These are phyloP conservation scores for Diaporthe sp. DNA, from an alignment of 2,329 filamentous ascomycete species.

Conservation along the genomic window DNA sequence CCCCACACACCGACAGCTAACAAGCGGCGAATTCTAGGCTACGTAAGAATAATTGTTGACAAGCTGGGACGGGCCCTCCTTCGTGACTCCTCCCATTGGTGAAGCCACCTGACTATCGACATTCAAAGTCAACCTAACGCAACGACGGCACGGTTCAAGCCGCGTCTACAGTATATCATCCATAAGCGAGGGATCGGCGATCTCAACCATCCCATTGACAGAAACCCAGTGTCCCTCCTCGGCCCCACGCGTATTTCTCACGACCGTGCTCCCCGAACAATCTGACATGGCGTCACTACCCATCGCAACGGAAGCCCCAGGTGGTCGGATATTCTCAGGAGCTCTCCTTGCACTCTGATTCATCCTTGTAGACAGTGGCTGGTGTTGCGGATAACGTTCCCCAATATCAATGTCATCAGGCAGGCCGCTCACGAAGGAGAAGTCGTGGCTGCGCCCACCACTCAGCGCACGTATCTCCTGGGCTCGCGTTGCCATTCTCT, in stretches of 20 bases:
- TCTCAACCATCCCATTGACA: constrained; percentile 20
- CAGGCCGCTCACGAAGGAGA: constrained; percentile 37
- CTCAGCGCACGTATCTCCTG: constrained; percentile 9
- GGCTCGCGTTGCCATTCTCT: constrained; percentile 20
- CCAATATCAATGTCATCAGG: constrained; percentile 33
- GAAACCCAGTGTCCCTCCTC: constrained; percentile 22
- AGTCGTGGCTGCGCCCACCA: not conserved
- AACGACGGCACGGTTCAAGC: not conserved
- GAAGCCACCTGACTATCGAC: too few species aligned
- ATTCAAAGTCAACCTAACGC: not conserved
- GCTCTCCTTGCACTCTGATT: constrained; percentile 36
- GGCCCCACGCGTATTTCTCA: constrained; percentile 20
- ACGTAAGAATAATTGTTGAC: constrained; percentile 39
- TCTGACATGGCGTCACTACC: constrained; percentile 37
- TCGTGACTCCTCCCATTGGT: not conserved
- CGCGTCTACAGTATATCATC: constrained; percentile 22
- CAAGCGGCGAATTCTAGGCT: constrained; percentile 10
- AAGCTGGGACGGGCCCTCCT: not conserved
- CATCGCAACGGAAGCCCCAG: not conserved
- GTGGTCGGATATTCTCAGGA: not conserved
- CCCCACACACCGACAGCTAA: not conserved
- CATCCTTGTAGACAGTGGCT: constrained; percentile 34
- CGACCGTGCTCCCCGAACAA: constrained; percentile 39
- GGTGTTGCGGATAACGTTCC: constrained; percentile 5
- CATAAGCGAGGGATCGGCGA: not conserved